Evolutionary conservation across 139 green algal genomes (phyloP), one percentile per base, ranked within the genome.

Genomic region (Coelastrella sp.): DNA sequence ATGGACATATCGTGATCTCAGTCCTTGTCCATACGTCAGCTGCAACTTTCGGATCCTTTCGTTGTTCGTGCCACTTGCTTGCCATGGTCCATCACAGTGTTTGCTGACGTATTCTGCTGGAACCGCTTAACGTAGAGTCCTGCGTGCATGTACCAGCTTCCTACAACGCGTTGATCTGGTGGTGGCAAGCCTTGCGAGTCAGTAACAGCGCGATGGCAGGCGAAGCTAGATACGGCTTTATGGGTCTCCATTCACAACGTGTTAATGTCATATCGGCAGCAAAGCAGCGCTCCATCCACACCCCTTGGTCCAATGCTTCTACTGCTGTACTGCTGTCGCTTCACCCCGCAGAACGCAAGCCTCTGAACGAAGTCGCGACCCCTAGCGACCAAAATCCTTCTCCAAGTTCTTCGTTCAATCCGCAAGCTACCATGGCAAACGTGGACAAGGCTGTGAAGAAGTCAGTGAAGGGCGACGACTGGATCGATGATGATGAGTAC

Each of bases 391-490:
- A 71, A 13, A 71, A 10, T 71, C 8, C 8, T 71, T 71, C 2
- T 71, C 61, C 8, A 71, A 10, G 8, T 13, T 71, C 68, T 71
- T 71, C 64, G 13, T 71, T 7, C 16, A 71, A 76, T 3, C 68
- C 61, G 11, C 61, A 22, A 76, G 17, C 16, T 76, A 23, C 68
- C 4, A 80, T 80, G 74, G 74, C 74, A 57, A 80, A 80, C 74
- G 83, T 80, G 58, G 83, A 88, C 68, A 88, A 88, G 83, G 66
- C 83, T 11, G 83, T 88, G 17, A 88, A 88, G 83, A 88, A 88
- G 83, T 57, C 66, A 20, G 81, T 87, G 14, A 87, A 77, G 81
- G 81, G 81, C 22, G 68, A 65, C 19, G 83, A 73, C 65, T 88
- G 68, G 68, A 88, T 88, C 19, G 68, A 80, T 80, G 83, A 88